Conservation (phyloP, 768 basidiomycete species). For the Serendipita vermifera region DNA sequence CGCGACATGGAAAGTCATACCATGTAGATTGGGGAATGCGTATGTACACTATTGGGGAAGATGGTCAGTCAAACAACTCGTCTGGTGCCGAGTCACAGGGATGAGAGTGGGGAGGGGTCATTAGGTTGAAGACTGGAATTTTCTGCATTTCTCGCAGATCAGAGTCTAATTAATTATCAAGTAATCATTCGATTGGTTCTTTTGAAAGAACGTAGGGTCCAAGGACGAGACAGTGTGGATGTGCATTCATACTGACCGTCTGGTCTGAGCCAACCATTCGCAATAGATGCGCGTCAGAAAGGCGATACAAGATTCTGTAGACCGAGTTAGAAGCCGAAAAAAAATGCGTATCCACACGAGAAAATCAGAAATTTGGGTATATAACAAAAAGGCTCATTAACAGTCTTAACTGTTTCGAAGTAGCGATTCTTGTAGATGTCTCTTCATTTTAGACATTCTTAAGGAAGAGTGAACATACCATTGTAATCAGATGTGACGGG, state of each 20-base stretch:
- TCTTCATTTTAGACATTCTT: background rate
- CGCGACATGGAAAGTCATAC: no score
- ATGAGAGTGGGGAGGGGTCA: no score
- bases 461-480: background rate
- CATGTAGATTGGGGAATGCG: no score
- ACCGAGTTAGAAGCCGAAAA: background rate
- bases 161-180: constrained; percentile 2
- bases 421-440: constrained; percentile 6
- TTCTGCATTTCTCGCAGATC: background rate
- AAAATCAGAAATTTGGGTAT: constrained; percentile 9
- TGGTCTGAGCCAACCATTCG: no score
- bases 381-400: background rate
- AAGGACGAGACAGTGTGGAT: no score
- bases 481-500: background rate
- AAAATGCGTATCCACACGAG: background rate
- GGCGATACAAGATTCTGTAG: no score
- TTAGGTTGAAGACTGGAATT: constrained; percentile 5
- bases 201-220: no score
- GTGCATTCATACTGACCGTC: no score
- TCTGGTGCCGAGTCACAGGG: no score
- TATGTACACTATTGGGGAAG: no score
- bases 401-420: background rate
- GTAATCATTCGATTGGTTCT: constrained; percentile 3
- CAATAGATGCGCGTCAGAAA: no score
- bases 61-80: no score